Conservation (phyloP, 2,329 filamentous ascomycete genomes). For the Gremmenia infestans region DNA sequence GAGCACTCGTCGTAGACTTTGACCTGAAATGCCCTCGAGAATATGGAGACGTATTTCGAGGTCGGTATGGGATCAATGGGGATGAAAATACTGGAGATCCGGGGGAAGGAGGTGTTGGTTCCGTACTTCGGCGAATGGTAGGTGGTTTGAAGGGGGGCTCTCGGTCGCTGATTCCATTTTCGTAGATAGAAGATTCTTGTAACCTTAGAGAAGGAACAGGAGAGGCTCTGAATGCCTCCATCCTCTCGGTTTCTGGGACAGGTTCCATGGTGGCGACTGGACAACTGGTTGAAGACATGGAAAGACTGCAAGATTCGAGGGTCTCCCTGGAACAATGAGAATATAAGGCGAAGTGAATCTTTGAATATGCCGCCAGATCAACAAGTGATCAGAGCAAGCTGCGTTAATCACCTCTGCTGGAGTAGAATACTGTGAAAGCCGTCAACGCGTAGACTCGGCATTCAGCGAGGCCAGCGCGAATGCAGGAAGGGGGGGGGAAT, state of each 20-base stretch:
- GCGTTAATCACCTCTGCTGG: not conserved
- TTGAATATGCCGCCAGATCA: not conserved
- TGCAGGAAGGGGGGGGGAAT: constrained; percentile 1
- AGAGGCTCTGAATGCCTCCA: constrained; percentile 60
- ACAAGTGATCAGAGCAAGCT: not conserved
- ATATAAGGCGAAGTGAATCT: not conserved
- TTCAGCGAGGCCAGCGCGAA: constrained; percentile 22
- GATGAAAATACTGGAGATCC: constrained; percentile 39
- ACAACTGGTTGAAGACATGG: not conserved
- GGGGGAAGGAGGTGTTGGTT: constrained; percentile 50
- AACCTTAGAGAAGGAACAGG: constrained; percentile 51
- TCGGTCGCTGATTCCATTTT: constrained; percentile 13
- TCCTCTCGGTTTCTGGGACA: constrained; percentile 62
- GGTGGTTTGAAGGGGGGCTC: constrained; percentile 40
- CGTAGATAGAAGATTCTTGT: constrained; percentile 22
- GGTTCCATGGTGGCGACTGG: constrained; percentile 50
- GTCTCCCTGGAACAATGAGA: not conserved
- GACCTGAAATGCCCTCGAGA: constrained; percentile 53
- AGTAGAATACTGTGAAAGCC: constrained; percentile 2
- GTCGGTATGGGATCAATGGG: constrained; percentile 50
- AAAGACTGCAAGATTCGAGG: not conserved
- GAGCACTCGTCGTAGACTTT: constrained; percentile 50
- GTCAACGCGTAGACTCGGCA: constrained; percentile 16
- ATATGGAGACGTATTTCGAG: constrained; percentile 58
- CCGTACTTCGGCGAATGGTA: constrained; percentile 52